Percentiles rank a stretch among this genome's conserved stretches.
These are phyloP conservation scores for Saccharum spontaneum DNA, from an alignment of 176 grass and related monocot genomes.

Conservation along the genomic window DNA sequence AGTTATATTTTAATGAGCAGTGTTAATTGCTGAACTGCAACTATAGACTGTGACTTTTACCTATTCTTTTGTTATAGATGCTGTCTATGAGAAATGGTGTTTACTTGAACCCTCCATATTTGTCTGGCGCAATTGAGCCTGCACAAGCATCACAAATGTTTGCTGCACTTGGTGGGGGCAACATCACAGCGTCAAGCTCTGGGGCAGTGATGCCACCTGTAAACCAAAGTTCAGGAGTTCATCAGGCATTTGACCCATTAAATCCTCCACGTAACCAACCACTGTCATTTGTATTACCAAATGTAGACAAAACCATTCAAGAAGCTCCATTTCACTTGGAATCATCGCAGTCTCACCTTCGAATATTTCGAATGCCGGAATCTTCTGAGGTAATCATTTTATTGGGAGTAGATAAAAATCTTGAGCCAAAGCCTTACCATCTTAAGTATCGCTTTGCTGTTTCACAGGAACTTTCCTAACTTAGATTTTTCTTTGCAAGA, in stretches of 20 bases:
- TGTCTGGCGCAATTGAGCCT: conserved; percentile 72
- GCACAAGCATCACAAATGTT: conserved; percentile 78
- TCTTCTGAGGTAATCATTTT: conserved; percentile 62
- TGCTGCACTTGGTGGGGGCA: conserved; percentile 52
- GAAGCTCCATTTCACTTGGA: conserved; percentile 50
- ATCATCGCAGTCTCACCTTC: conserved; percentile 50
- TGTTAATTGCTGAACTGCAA: background rate
- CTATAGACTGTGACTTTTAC: background rate
- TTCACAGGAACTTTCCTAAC: background rate
- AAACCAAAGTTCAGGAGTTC: conserved; percentile 66
- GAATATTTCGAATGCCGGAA: conserved; percentile 65
- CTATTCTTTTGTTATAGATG: conserved; percentile 54
- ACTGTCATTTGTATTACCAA: conserved; percentile 38
- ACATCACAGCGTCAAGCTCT: conserved; percentile 39
- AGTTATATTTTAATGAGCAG: background rate
- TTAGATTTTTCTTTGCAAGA: conserved; percentile 46
- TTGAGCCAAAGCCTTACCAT: background rate
- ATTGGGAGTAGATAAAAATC: conserved; percentile 3
- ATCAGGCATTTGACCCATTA: conserved; percentile 48
- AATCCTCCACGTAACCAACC: conserved; percentile 51
- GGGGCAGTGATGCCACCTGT: conserved; percentile 45
- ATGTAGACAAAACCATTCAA: conserved; percentile 46
- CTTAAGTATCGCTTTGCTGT: background rate
- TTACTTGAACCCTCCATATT: conserved; percentile 71
- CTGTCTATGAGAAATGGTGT: conserved; percentile 91